phyloP scores from a whole-genome alignment of 2,329 filamentous ascomycete species.

The Domatiomyces globalis region DNA sequence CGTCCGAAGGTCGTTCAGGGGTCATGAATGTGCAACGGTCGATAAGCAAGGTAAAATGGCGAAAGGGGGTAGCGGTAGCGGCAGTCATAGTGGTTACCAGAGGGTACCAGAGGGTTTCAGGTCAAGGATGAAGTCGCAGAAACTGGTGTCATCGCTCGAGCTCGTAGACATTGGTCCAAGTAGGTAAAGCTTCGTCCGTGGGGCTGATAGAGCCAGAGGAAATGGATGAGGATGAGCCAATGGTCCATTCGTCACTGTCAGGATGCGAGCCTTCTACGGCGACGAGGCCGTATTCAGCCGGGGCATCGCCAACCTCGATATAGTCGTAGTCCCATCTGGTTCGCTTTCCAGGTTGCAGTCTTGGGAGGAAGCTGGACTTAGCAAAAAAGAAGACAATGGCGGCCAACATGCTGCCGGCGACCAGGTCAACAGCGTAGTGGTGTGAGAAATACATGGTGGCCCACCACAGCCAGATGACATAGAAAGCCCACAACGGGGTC shows the following conservation, averaged over 20 bases:
- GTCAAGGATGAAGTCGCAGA: neutral
- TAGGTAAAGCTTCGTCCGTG: slow-evolving; percentile 43
- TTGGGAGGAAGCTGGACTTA: slow-evolving; percentile 66
- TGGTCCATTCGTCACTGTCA: slow-evolving; percentile 79
- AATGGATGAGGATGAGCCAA: slow-evolving; percentile 66
- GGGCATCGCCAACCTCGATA: slow-evolving; percentile 62
- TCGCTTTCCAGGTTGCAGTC: slow-evolving; percentile 67
- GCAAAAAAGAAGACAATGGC: slow-evolving; percentile 69
- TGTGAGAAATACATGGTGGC: slow-evolving; percentile 96
- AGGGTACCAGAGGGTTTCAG: neutral
- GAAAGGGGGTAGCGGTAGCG: neutral
- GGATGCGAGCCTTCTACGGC: slow-evolving; percentile 42
- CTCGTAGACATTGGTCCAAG: slow-evolving; percentile 19
- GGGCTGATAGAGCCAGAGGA: slow-evolving; percentile 51
- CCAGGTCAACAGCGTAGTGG: slow-evolving; percentile 89
- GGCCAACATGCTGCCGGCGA: slow-evolving; percentile 67
- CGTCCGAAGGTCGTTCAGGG: slow-evolving; percentile 5
- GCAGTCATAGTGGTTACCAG: neutral
- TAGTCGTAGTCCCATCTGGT: slow-evolving; percentile 95
- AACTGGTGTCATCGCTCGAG: slow-evolving; percentile 1
- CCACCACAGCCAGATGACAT: slow-evolving; percentile 94
- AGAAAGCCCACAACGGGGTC: slow-evolving; percentile 64
- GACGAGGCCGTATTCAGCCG: slow-evolving; percentile 38
- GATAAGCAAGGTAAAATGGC: neutral
- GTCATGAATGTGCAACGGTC: slow-evolving; percentile 4